phyloP scores from a whole-genome alignment of 2,329 filamentous ascomycete species.

The Talaromyces funiculosus region DNA sequence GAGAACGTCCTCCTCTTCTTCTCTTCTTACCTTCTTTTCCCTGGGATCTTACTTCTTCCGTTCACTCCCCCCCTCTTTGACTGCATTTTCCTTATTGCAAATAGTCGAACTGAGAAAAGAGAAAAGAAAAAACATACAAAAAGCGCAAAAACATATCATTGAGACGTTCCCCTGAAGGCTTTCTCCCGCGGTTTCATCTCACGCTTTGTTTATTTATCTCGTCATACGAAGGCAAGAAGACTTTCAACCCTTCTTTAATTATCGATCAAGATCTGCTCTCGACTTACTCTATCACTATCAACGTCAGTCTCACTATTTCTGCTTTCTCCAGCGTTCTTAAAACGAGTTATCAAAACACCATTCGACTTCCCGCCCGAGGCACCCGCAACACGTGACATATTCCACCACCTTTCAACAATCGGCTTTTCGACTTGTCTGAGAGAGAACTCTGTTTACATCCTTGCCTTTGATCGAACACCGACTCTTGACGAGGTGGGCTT shows the following conservation, averaged over 20 bases:
- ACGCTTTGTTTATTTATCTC: constrained; percentile 11
- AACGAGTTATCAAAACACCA: background rate
- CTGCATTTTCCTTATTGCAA: constrained; percentile 18
- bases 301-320: background rate
- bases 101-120: constrained; percentile 16
- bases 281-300: background rate
- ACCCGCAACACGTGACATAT: constrained; percentile 4
- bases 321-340: background rate
- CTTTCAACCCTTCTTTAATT: constrained; percentile 8
- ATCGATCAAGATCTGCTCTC: background rate
- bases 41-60: constrained; percentile 23
- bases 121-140: constrained; percentile 10
- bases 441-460: constrained; percentile 9
- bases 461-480: constrained; percentile 18
- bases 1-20: constrained; percentile 24
- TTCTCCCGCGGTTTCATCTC: background rate
- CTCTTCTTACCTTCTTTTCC: constrained; percentile 23
- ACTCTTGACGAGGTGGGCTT: constrained; percentile 25
- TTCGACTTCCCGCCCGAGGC: background rate
- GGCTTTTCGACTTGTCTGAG: background rate
- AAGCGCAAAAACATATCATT: background rate
- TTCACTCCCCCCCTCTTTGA: constrained; percentile 22
- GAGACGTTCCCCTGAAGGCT: constrained; percentile 16
- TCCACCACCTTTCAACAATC: background rate
- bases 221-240: background rate